Evolutionary conservation across 768 basidiomycete species (phyloP).

Genomic region (Floccularia luteovirens): DNA sequence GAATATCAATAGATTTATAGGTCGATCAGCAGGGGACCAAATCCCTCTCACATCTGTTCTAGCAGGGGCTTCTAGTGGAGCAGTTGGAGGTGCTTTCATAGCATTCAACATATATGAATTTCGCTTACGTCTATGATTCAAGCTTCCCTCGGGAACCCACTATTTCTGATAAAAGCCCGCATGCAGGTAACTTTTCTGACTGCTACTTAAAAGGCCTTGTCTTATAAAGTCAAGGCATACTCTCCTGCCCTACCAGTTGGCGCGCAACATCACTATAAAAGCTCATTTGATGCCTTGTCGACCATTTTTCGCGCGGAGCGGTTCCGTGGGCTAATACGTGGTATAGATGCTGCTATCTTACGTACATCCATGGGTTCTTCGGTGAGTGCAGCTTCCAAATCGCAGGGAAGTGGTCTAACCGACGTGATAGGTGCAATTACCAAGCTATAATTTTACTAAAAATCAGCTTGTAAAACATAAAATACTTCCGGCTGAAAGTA

Average conservation of each 20-base stretch:
- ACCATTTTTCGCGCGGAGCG: constrained; percentile 79
- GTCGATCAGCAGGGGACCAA: constrained; percentile 55
- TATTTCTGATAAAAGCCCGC: constrained; percentile 94
- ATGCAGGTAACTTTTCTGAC: constrained; percentile 62
- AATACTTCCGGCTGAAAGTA: constrained; percentile 66
- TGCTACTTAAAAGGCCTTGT: constrained; percentile 1
- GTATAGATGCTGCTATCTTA: constrained; percentile 89
- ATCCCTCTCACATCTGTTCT: constrained; percentile 69
- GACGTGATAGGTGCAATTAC: constrained; percentile 74
- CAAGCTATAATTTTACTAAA: constrained; percentile 94
- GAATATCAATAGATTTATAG: constrained; percentile 60
- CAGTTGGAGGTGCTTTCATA: constrained; percentile 66
- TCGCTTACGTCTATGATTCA: constrained; percentile 4
- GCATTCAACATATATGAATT: not conserved
- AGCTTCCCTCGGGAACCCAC: constrained; percentile 80
- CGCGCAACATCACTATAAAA: constrained; percentile 88
- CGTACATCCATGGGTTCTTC: constrained; percentile 94
- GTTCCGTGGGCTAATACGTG: constrained; percentile 74
- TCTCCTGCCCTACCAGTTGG: constrained; percentile 93
- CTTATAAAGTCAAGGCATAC: constrained; percentile 55
- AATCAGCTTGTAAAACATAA: constrained; percentile 61
- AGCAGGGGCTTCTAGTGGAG: constrained; percentile 87
- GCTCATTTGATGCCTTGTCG: constrained; percentile 69
- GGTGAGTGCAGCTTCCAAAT: constrained; percentile 16
- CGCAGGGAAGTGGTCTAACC: constrained; percentile 1